phyloP scores from a whole-genome alignment of 2,329 filamentous ascomycete species.

The Hypoxylon sp. region DNA sequence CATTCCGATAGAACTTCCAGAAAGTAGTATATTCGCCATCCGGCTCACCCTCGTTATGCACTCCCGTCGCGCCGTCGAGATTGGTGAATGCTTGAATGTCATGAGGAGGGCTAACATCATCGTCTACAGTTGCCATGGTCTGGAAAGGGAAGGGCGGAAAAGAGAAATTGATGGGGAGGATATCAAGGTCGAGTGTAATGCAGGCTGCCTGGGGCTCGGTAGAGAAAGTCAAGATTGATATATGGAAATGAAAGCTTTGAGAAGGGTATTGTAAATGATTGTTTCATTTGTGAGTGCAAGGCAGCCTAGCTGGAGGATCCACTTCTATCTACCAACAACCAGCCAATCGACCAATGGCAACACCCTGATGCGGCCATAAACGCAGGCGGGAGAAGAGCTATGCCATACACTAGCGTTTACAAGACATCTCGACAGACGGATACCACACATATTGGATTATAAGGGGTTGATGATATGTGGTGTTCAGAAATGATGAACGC shows the following conservation, averaged over 20 bases:
- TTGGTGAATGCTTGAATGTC: constrained; percentile 40
- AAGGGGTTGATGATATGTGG: no score
- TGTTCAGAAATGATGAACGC: no score
- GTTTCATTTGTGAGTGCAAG: constrained; percentile 26
- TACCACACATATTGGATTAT: no score
- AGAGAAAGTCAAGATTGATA: constrained; percentile 29
- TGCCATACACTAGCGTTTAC: no score
- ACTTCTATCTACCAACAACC: constrained; percentile 14
- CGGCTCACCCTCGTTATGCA: constrained; percentile 13
- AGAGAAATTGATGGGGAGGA: constrained; percentile 22
- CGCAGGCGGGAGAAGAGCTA: no score
- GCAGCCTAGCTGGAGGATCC: constrained; percentile 17
- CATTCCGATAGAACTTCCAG: constrained; percentile 41
- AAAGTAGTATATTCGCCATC: constrained; percentile 38
- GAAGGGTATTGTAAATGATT: constrained; percentile 21
- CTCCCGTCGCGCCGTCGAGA: constrained; percentile 34
- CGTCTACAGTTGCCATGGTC: constrained; percentile 30
- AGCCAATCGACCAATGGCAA: constrained; percentile 14
- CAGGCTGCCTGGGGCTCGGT: constrained; percentile 17
- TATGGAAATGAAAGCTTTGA: constrained; percentile 22
- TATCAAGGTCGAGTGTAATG: constrained; percentile 27
- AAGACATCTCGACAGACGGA: no score
- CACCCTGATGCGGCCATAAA: background rate
- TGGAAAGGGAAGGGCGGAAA: constrained; percentile 29
- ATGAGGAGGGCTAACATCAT: constrained; percentile 30